phyloP scores from a whole-genome alignment of 352 stramenopile species.

The Phytophthora sp. region DNA sequence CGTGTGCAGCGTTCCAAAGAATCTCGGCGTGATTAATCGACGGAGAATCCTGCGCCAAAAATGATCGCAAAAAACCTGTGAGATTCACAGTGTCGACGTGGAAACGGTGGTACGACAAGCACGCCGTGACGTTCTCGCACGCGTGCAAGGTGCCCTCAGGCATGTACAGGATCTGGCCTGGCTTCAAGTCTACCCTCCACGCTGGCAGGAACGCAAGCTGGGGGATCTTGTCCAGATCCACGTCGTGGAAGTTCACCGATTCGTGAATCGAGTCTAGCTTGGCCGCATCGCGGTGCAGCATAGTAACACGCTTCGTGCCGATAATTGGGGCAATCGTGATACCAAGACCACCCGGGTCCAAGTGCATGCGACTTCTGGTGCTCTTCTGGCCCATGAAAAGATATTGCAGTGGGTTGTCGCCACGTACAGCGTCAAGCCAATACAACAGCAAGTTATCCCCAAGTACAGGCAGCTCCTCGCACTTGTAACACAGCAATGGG shows the following conservation, averaged over 20 bases:
- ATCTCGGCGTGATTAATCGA: slow-evolving; percentile 93
- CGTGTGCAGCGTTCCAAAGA: slow-evolving; percentile 91
- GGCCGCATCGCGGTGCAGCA: slow-evolving; percentile 73
- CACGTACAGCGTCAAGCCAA: slow-evolving; percentile 89
- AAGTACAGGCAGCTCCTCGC: slow-evolving; percentile 88
- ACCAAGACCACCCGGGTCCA: slow-evolving; percentile 89
- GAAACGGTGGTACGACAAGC: slow-evolving; percentile 94
- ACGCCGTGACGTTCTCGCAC: slow-evolving; percentile 92
- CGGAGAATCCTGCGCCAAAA: slow-evolving; percentile 90
- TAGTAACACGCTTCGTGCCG: slow-evolving; percentile 77
- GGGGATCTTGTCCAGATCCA: slow-evolving; percentile 89
- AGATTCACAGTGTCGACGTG: slow-evolving; percentile 94
- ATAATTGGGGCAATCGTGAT: slow-evolving; percentile 95
- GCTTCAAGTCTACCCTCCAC: slow-evolving; percentile 89
- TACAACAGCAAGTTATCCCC: slow-evolving; percentile 93
- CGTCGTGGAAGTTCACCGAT: slow-evolving; percentile 78
- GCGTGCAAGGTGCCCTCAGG: slow-evolving; percentile 93
- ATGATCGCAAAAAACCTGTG: slow-evolving; percentile 87
- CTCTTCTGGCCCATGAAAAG: slow-evolving; percentile 94
- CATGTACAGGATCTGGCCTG: slow-evolving; percentile 94
- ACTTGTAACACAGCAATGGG: slow-evolving; percentile 87
- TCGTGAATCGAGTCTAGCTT: slow-evolving; percentile 89
- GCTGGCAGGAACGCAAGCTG: slow-evolving; percentile 87
- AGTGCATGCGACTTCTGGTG: slow-evolving; percentile 91
- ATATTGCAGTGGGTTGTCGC: slow-evolving; percentile 93